These are phyloP conservation scores for Penicillium corylophilum DNA, from an alignment of 2,329 filamentous ascomycete species.

Conservation along the genomic window DNA sequence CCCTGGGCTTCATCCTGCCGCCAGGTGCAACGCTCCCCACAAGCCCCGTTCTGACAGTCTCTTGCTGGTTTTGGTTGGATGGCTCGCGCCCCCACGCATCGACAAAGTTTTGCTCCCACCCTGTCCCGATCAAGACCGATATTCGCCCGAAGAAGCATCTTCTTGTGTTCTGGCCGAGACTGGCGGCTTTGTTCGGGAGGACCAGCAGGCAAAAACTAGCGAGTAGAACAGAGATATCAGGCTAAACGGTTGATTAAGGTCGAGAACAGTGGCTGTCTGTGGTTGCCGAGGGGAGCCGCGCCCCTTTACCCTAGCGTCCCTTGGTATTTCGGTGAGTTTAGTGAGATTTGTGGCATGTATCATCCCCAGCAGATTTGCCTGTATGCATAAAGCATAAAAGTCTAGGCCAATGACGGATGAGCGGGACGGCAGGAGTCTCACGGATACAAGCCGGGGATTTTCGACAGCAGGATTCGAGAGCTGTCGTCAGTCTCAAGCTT, in stretches of 20 bases:
- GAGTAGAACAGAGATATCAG: conserved; percentile 3
- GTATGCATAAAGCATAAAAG: background rate
- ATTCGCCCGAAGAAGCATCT: conserved; percentile 13
- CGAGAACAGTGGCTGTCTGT: background rate
- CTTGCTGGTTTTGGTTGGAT: conserved; percentile 16
- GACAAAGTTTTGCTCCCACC: conserved; percentile 14
- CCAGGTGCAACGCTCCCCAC: conserved; percentile 18
- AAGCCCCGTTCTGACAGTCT: conserved; percentile 12
- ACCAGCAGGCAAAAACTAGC: conserved; percentile 17
- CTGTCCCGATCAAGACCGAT: conserved; percentile 16
- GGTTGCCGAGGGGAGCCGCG: background rate
- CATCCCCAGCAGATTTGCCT: background rate
- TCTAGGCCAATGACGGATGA: background rate
- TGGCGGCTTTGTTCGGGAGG: conserved; percentile 13
- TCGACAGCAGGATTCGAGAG: background rate
- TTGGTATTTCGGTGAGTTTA: background rate
- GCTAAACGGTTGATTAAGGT: background rate
- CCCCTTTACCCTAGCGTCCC: background rate
- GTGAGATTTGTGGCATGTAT: background rate
- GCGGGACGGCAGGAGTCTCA: background rate
- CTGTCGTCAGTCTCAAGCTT: conserved; percentile 12
- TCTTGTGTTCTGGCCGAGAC: conserved; percentile 9
- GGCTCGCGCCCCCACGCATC: conserved; percentile 10
- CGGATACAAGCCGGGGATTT: background rate
- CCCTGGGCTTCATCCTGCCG: too few relatives aligned